Evolutionary conservation across 2,329 filamentous ascomycete genomes (phyloP).

Genomic region (Cladosporium velox): DNA sequence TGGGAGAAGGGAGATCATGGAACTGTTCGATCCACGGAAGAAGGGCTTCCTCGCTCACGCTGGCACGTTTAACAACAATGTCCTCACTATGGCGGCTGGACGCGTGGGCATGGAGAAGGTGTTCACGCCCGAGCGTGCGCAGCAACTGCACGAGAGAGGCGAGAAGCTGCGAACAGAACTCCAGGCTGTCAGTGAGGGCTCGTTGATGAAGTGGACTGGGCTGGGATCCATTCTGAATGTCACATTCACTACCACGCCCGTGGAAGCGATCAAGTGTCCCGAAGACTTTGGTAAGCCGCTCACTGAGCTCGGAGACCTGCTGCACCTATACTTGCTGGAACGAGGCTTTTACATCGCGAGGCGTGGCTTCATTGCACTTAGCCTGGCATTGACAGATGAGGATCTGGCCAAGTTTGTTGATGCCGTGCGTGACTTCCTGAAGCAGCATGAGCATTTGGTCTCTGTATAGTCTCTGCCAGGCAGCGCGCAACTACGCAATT

Average conservation of each 20-base stretch:
- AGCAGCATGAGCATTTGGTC: background rate
- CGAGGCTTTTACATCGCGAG: slow-evolving; percentile 41
- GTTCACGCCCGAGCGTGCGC: slow-evolving; percentile 38
- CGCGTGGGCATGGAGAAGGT: slow-evolving; percentile 42
- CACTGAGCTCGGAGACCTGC: slow-evolving; percentile 36
- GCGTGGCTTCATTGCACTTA: slow-evolving; percentile 41
- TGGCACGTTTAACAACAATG: slow-evolving; percentile 71
- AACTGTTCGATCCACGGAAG: slow-evolving; percentile 54
- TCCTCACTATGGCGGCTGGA: slow-evolving; percentile 61
- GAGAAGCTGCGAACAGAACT: slow-evolving; percentile 36
- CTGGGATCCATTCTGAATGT: slow-evolving; percentile 41
- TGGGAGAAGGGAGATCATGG: slow-evolving; percentile 61
- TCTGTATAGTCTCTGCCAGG: background rate
- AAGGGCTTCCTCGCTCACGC: slow-evolving; percentile 53
- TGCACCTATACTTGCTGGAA: slow-evolving; percentile 43
- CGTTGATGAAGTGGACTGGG: slow-evolving; percentile 42
- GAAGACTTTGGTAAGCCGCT: slow-evolving; percentile 31
- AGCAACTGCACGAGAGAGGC: slow-evolving; percentile 37
- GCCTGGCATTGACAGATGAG: slow-evolving; percentile 37
- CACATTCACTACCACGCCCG: slow-evolving; percentile 38
- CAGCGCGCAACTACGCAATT: background rate
- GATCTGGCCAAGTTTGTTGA: slow-evolving; percentile 39
- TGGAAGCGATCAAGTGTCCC: slow-evolving; percentile 30
- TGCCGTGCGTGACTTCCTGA: slow-evolving; percentile 10
- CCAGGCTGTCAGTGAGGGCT: slow-evolving; percentile 34